phyloP scores from a whole-genome alignment of 129 eudicot genomes.

The Tagetes patula region DNA sequence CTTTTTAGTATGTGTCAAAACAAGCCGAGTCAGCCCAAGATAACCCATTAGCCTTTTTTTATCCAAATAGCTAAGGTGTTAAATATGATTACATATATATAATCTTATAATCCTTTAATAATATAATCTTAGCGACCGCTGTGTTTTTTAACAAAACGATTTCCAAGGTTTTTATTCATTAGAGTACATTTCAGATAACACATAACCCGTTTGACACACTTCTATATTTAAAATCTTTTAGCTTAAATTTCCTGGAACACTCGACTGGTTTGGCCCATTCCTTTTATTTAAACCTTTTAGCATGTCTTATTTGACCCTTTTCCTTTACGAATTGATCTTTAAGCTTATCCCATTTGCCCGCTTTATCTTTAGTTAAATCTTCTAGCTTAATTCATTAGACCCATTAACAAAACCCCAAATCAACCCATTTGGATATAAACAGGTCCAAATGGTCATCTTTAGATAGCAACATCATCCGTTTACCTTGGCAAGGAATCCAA shows the following conservation, averaged over 20 bases:
- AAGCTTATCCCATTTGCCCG: background rate
- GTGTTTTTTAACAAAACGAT: no score
- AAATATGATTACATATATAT: background rate
- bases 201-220: no score
- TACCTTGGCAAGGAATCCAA: slow-evolving; percentile 91
- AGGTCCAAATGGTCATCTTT: background rate
- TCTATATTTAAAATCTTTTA: no score
- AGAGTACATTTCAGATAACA: no score
- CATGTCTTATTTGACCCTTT: no score
- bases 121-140: no score
- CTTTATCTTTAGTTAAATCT: background rate
- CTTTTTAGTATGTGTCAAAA: background rate
- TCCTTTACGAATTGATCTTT: no score
- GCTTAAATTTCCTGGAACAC: no score
- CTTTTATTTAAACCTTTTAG: no score
- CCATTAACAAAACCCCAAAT: background rate
- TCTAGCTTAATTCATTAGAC: background rate
- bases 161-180: no score
- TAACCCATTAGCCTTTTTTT: background rate
- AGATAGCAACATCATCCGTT: background rate
- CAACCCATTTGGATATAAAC: background rate
- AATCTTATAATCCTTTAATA: background rate
- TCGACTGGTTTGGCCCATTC: no score
- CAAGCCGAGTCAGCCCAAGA: background rate
- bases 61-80: background rate